Conservation (phyloP, 1,139 yeast genomes). For the Taphrina communis region DNA sequence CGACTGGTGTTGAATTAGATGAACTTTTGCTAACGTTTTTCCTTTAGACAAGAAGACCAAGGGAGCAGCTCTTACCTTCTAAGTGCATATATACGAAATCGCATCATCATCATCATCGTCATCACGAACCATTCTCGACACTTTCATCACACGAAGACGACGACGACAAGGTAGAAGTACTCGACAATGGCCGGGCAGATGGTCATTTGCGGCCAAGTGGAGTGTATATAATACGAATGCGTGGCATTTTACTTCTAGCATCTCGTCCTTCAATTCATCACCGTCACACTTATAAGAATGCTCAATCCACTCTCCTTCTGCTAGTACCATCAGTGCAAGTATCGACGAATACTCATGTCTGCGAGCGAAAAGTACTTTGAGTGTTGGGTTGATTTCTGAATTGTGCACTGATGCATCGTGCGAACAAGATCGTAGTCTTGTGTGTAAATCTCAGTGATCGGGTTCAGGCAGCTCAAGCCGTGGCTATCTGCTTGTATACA, state of each 20-base stretch:
- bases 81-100: neutral
- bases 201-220: slow-evolving; percentile 1
- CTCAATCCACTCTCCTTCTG: no score
- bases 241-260: slow-evolving; percentile 22
- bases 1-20: neutral
- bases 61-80: slow-evolving; percentile 48
- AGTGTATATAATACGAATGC: slow-evolving; percentile 22
- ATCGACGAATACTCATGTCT: no score
- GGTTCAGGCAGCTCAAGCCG: no score
- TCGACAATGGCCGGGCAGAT: slow-evolving; percentile 12
- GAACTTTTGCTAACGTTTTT: neutral
- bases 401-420: no score
- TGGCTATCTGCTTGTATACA: neutral
- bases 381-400: no score
- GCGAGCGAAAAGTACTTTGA: no score
- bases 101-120: neutral
- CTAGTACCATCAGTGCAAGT: no score
- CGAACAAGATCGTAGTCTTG: no score
- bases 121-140: slow-evolving; percentile 17
- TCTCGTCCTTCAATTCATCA: slow-evolving; percentile 14
- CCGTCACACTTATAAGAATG: neutral
- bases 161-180: neutral
- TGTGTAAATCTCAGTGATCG: no score
- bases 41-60: slow-evolving; percentile 89
- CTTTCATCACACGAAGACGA: neutral